These are phyloP conservation scores for Phytophthora fragariaefolia DNA, from an alignment of 352 stramenopile genomes.

Conservation along the genomic window DNA sequence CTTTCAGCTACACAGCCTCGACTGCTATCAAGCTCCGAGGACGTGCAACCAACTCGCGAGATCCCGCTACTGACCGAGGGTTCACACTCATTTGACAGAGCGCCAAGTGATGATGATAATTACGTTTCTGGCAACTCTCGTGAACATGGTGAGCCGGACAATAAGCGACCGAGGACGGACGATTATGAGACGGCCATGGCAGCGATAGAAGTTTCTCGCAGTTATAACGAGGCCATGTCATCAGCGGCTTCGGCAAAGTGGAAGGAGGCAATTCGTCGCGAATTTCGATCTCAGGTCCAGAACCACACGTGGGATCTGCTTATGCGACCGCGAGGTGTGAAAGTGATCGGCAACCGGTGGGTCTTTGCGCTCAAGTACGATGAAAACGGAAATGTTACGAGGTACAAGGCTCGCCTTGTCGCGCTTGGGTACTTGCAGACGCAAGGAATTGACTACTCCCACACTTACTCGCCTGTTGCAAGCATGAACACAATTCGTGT, in stretches of 20 bases:
- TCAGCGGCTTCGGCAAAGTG: constrained; percentile 14
- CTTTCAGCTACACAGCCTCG: not conserved
- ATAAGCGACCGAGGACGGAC: not conserved
- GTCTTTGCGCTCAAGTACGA: constrained; percentile 35
- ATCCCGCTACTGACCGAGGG: not conserved
- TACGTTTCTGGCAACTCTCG: not conserved
- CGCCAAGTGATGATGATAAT: not conserved
- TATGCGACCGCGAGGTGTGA: constrained; percentile 1
- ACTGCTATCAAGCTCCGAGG: not conserved
- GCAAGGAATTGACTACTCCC: constrained; percentile 27
- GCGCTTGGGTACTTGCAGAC: constrained; percentile 33
- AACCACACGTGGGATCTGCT: constrained; percentile 29
- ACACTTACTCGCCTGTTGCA: constrained; percentile 40
- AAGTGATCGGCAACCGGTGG: constrained; percentile 36
- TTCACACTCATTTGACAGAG: not conserved
- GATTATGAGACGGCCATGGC: not conserved
- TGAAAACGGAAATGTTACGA: constrained; percentile 17
- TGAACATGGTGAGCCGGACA: not conserved
- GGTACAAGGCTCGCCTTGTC: constrained; percentile 39
- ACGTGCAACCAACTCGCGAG: not conserved
- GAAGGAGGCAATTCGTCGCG: constrained; percentile 18
- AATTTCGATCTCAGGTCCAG: constrained; percentile 1
- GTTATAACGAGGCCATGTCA: constrained; percentile 7
- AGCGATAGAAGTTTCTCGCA: not conserved
- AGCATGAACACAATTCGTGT: constrained; percentile 28